Conservation (phyloP, 805 yeast species). For the Ogataea sp. region DNA sequence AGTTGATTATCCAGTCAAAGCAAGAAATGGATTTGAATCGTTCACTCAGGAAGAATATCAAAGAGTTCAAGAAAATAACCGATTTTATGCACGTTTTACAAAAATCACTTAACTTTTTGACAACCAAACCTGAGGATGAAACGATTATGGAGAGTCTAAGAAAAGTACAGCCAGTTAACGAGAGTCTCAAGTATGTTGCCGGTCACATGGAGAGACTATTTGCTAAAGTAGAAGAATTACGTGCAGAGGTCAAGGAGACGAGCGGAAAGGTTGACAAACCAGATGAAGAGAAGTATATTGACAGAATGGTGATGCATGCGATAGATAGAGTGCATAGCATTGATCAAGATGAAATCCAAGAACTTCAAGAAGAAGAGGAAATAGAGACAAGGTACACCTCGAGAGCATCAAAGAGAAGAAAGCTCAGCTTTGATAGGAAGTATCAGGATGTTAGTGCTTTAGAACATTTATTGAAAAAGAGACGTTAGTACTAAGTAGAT, state of each 20-base stretch:
- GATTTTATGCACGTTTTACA: slow-evolving; percentile 17
- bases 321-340: no score
- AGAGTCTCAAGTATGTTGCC: slow-evolving; percentile 18
- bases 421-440: not conserved
- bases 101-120: slow-evolving; percentile 7
- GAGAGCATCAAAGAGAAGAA: slow-evolving; percentile 2
- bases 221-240: slow-evolving; percentile 8
- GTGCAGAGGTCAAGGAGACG: not conserved
- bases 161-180: slow-evolving; percentile 18
- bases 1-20: slow-evolving; percentile 30
- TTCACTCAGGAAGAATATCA: slow-evolving; percentile 30
- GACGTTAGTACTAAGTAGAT: no score
- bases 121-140: slow-evolving; percentile 2
- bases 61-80: slow-evolving; percentile 29
- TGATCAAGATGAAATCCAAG: not conserved
- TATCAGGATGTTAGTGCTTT: not conserved
- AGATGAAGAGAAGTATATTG: slow-evolving; percentile 13
- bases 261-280: not conserved
- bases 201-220: slow-evolving; percentile 15
- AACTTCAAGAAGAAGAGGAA: not conserved
- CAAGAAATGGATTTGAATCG: slow-evolving; percentile 36
- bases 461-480: not conserved
- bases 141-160: slow-evolving; percentile 4
- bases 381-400: not conserved
- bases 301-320: no score